Base-by-base conservation (phyloP, 2,329 filamentous ascomycete genomes). In the Penicillium digitatum region DNA sequence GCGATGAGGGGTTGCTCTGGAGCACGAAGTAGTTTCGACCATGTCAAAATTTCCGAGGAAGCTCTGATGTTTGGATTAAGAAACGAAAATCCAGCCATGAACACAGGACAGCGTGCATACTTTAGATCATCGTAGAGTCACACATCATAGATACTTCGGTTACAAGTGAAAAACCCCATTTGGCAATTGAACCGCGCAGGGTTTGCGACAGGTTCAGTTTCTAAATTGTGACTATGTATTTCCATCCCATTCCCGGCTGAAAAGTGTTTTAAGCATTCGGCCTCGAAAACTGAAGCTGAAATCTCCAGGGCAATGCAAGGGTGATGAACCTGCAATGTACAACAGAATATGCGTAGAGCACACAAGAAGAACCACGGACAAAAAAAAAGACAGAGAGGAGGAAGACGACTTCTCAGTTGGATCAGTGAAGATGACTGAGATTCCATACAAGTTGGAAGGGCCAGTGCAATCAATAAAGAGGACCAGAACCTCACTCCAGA, bases 401-500 rank as follows among this genome's bases (percentile, higher is more conserved):
- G 44, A 46, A 20, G 43, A 49, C 48, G 52, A 51, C 29, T 38
- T 52, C 64, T 58, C 65, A 69, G 67, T 70, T 55, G 59, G 62
- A 66, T 70, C 67, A 69, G 55, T 63, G 38, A 68, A 68, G 62
- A 69, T 63, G 66, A 69, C 66, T 60, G 60, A 63, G 61, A 59
- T 46, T 26, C 48, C 48, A 50, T 27, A 22, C 26, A 34, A 34
- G 27, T n/a, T 3, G 22, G 27, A 52, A 31, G 34, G 46, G 54
- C 51, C 63, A 72, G 70, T 73, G 54, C 70, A 65, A 63, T 68
- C 70, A 73, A 45, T 65, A 18, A 73, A 73, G 70, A 71, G 60
- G 70, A 72, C 70, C 70, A 57, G 66, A 59, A 50, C 45, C 52
- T 48, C 35, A 24, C 5, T 39, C 22, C 32, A 24, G 24, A 50